Evolutionary conservation across 2,329 filamentous ascomycete genomes (phyloP).

Genomic region (Incumbomyces lentus): DNA sequence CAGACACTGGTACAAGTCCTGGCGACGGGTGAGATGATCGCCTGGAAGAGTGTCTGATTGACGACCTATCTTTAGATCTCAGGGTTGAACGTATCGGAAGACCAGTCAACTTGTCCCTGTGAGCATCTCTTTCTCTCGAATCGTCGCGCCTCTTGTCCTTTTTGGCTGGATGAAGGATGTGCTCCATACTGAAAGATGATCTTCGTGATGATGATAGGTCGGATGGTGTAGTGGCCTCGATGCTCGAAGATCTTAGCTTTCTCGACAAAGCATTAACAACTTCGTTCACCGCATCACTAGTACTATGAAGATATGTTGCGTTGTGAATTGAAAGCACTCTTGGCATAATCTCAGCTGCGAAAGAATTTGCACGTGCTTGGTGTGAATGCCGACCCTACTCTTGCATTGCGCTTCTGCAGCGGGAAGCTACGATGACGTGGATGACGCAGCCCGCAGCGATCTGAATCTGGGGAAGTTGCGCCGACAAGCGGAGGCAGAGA

Average conservation of each 20-base stretch:
- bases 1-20: conserved; percentile 24
- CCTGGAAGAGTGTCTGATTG: conserved; percentile 5
- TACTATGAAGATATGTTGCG: conserved; percentile 10
- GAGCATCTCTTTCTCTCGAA: conserved; percentile 27
- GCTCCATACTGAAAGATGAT: conserved; percentile 34
- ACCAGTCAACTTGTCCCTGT: conserved; percentile 32
- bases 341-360: not conserved
- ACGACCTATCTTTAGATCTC: conserved; percentile 20
- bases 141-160: conserved; percentile 21
- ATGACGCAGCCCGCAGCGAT: not conserved
- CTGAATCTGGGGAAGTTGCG: conserved; percentile 1
- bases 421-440: not conserved
- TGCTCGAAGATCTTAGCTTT: conserved; percentile 13
- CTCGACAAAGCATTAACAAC: conserved; percentile 17
- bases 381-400: not conserved
- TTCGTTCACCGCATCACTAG: conserved; percentile 17
- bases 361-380: not conserved
- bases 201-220: conserved; percentile 21
- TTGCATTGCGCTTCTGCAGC: conserved; percentile 1
- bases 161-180: conserved; percentile 30
- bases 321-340: conserved; percentile 8
- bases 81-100: conserved; percentile 17
- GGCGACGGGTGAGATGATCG: conserved; percentile 9
- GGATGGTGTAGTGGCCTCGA: conserved; percentile 7
- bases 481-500: not conserved